Evolutionary conservation across 805 yeast genomes (phyloP), one percentile per base, ranked within the genome.

Genomic region (Cyberlindnera xishuangbannaensis): DNA sequence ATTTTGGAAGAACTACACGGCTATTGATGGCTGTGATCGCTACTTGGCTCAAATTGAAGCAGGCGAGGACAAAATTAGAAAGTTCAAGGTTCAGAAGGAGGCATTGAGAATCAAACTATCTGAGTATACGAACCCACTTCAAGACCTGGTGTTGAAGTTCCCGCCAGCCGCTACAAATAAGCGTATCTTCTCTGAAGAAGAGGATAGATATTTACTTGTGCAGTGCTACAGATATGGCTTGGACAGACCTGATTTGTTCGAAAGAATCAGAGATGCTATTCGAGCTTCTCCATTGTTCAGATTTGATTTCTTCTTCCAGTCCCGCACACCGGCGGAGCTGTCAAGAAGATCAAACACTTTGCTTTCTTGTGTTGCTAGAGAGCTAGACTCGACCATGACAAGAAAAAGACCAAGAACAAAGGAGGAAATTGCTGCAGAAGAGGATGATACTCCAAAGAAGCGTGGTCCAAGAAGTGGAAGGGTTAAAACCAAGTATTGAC

Each of bases 1-100:
- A 8, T 92, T 92, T 56, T 92, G 97, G 98, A 50, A 69, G 17
- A 71, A 81, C 33, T 80, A 76, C 50, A 67, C 73, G 31, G 83
- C 79, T 45, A 80, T 92, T 41, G 97, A 90, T 21, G 95, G 95
- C 9, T 81, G 79, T 58, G 98, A 92, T 45, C 73, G 84, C 43
- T 85, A 81, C 56, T 60, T 88, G 34, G 65, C 71, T 14, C 90
- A 79, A 48, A 85, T 92, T 40, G 95, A 87, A 51, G 69, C 73
- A 4, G 98, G 97, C 12, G 97, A 92, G 54, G 95, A 87, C 40
- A 82, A 73, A 55, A 71, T 83, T 17, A 65, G 75, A 29, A 77
- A 74, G 48, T 53, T 71, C 8, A 71, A 71, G 47, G 61, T 77
- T 20, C 96, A 87, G 50, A 83, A 78, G 53, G 95, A 84, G 56